Conservation (phyloP, 1,284 basidiomycete genomes). For the Malassezia arunalokei region DNA sequence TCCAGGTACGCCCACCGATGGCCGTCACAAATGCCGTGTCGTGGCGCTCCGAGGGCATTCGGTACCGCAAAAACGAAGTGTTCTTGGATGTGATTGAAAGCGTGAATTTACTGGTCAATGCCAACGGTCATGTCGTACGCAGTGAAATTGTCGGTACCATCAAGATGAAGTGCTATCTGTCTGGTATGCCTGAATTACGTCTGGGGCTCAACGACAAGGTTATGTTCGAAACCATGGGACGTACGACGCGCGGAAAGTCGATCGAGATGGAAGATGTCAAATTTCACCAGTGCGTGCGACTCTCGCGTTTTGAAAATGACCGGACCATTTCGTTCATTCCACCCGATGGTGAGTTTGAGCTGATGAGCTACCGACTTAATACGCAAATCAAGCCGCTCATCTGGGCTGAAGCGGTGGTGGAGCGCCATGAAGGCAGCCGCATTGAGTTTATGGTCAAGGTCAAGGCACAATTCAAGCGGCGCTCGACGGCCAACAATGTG, state of each 20-base stretch:
- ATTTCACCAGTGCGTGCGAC: constrained; percentile 98
- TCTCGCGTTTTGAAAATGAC: constrained; percentile 98
- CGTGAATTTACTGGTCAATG: constrained; percentile 91
- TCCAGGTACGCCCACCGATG: constrained; percentile 89
- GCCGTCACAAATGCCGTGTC: constrained; percentile 97
- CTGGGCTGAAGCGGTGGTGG: constrained; percentile 94
- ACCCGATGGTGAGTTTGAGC: constrained; percentile 94
- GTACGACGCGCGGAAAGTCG: constrained; percentile 86
- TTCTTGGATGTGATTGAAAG: constrained; percentile 97
- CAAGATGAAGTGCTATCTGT: constrained; percentile 99
- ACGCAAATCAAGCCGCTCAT: constrained; percentile 94
- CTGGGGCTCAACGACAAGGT: constrained; percentile 97
- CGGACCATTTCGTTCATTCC: constrained; percentile 98
- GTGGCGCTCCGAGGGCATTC: constrained; percentile 93
- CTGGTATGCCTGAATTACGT: constrained; percentile 94
- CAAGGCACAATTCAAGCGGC: constrained; percentile 92
- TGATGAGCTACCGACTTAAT: constrained; percentile 91
- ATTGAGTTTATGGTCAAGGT: constrained; percentile 98
- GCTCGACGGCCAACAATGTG: constrained; percentile 93
- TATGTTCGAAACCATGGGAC: constrained; percentile 94
- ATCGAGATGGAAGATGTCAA: constrained; percentile 99
- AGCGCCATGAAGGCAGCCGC: constrained; percentile 80
- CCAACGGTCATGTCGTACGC: constrained; percentile 89
- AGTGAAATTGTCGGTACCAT: constrained; percentile 93
- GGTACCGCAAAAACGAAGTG: constrained; percentile 97